Evolutionary conservation across 495 filamentous ascomycete genomes (phyloP), one percentile per base, ranked within the genome.

Genomic region (Podospora sp.): DNA sequence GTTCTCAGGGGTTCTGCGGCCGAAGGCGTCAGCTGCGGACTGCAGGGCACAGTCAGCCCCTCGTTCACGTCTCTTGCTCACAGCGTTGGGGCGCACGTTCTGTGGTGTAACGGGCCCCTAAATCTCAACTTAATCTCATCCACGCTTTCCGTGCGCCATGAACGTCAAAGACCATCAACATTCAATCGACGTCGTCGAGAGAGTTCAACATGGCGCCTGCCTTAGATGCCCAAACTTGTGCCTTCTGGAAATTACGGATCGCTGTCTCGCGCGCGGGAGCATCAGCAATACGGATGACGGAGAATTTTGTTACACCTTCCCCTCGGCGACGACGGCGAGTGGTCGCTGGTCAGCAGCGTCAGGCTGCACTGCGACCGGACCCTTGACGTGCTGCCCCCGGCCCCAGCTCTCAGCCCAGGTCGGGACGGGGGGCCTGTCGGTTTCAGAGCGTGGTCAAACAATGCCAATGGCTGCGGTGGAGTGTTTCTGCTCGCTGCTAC

Each of bases 31-130:
- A 65, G 63, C 63, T 27, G 63, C 63, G 53, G 62, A 22, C 61
- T 51, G 61, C 62, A 51, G 33, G 52, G 25, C 51, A 65, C 63
- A 65, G 63, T 65, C 63, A 65, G 63, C 63, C 27, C 36, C n/a
- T 60, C 53, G 26, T 59, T 27, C 33, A 33, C 65, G 9, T 22
- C 52, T 55, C 7, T 26, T 55, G 52, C 52, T 22, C 25, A n/a
- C 50, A 36, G 29, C 26, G 25, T 26, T 27, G 26, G 53, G 53
- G 22, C 40, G 40, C 40, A 46, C 40, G 40, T 18, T 11, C 51
- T 53, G 51, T 53, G 6, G 40, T 46, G 40, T 46, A 46, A 46
- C 40, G 40, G 40, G 11, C 40, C 40, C 40, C 16, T 46, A 12
- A 46, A 46, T 46, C 40, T 46, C 5, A 4, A 18, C 40, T 18